Evolutionary conservation across 495 filamentous ascomycete species (phyloP).

Genomic region (Penicillium desertorum): DNA sequence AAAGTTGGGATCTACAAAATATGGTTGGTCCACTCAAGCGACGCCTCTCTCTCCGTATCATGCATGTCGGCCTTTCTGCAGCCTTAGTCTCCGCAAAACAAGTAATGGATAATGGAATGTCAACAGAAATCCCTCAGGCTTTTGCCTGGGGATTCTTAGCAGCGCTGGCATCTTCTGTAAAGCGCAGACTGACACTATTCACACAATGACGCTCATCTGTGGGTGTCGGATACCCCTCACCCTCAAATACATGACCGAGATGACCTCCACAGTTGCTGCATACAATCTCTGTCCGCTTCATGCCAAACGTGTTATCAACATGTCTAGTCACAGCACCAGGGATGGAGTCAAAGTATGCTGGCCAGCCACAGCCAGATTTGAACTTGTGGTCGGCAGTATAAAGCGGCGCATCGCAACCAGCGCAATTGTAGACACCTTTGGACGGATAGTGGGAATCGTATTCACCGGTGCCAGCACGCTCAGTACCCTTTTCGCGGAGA

Average conservation of each 20-base stretch:
- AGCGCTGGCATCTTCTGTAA: conserved; percentile 56
- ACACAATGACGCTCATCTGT: conserved; percentile 98
- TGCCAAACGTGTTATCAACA: conserved; percentile 73
- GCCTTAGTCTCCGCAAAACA: conserved; percentile 15
- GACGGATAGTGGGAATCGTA: conserved; percentile 83
- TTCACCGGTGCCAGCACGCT: conserved; percentile 72
- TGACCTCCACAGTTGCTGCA: conserved; percentile 94
- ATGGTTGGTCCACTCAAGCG: conserved; percentile 8
- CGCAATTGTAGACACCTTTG: conserved; percentile 78
- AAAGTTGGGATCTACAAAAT: not conserved
- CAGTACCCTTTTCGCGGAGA: conserved; percentile 88
- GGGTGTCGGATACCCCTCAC: conserved; percentile 84
- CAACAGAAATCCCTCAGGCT: conserved; percentile 18
- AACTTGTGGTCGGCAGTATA: conserved; percentile 93
- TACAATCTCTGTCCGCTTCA: conserved; percentile 87
- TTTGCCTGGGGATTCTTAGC: conserved; percentile 36
- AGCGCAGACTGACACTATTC: conserved; percentile 89
- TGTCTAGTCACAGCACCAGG: conserved; percentile 84
- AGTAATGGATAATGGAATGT: conserved; percentile 1
- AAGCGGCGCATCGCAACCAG: conserved; percentile 80
- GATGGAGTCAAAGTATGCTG: conserved; percentile 92
- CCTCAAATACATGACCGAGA: conserved; percentile 96
- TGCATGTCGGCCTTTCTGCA: conserved; percentile 13
- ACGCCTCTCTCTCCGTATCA: conserved; percentile 6
- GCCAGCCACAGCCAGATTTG: conserved; percentile 95